phyloP scores from a whole-genome alignment of 148 eudicot genomes.

The Vaccinium macrocarpon region DNA sequence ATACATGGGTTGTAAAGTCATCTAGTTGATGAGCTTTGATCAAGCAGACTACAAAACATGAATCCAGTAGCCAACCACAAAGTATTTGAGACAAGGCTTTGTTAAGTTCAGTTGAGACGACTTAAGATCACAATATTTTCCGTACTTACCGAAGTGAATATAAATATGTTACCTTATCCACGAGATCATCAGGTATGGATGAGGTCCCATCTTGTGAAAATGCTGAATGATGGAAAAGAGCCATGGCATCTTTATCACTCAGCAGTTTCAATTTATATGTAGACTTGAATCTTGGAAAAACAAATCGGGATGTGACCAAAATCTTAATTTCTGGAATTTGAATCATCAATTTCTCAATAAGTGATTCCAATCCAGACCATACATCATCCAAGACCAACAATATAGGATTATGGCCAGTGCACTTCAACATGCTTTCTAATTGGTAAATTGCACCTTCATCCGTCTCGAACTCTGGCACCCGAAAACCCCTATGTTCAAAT shows the following conservation, averaged over 20 bases:
- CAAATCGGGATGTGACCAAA: constrained; percentile 33
- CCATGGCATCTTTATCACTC: constrained; percentile 26
- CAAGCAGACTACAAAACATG: neutral
- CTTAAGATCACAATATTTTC: neutral
- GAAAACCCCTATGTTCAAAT: neutral
- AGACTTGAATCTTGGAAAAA: constrained; percentile 20
- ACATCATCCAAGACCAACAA: constrained; percentile 41
- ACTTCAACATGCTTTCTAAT: constrained; percentile 21
- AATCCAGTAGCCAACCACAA: neutral
- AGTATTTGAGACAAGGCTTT: neutral
- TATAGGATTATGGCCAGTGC: constrained; percentile 17
- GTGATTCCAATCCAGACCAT: constrained; percentile 27
- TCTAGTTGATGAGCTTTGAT: neutral
- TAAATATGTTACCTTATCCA: constrained; percentile 18
- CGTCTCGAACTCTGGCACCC: constrained; percentile 17
- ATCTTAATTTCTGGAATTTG: constrained; percentile 24
- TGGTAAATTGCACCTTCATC: constrained; percentile 30
- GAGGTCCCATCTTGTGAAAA: constrained; percentile 18
- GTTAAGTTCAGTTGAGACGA: neutral
- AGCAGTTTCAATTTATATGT: constrained; percentile 24
- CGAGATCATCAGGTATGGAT: constrained; percentile 20
- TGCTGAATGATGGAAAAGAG: constrained; percentile 28
- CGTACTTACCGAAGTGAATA: neutral
- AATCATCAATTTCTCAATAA: constrained; percentile 18
- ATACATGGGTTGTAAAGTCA: neutral